Base-by-base conservation (phyloP, 2,329 filamentous ascomycete genomes). In the Dryadomyces quercus-mongolicae region DNA sequence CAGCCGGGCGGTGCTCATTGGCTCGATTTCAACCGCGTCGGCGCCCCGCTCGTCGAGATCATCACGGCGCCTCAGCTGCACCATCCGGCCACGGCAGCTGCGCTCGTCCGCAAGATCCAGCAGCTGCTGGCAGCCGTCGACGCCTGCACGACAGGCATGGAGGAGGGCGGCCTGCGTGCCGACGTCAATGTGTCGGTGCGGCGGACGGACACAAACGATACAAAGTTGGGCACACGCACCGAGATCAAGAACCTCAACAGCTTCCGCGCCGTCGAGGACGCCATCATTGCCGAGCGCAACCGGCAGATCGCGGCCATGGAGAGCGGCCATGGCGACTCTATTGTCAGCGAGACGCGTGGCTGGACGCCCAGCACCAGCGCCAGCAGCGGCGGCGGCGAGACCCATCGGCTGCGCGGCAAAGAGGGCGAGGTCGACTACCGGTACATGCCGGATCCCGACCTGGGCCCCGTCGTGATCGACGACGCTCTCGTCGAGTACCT, bases 231-330 rank as follows among this genome's bases (percentile, higher is more conserved):
- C 2, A 89, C 90, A 60, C 79, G 92, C 53, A 96, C 91, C 0
- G 93, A 98, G 70, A 97, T 98, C 71, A 98, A 98, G 71, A 98
- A 98, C 64, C 65, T 98, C 60, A 92, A 87, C 67, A 95, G 88
- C 53, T 90, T 96, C 73, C 95, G 94, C 66, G 89, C 91, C 0
- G 86, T 98, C 1, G 91, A 97, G 67, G 91, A 96, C 62, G 92
- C 93, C 44, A 90, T 98, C 58, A 84, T 92, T 53, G 88, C 91
- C 0, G 93, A 98, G 69, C 80, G 91, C 38, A 85, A 94, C 64
- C 80, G 93, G 1, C 93, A 98, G 68, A 96, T 97, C 58, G 71
- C 70, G 0, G 76, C 95, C 2, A 73, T 97, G 0, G 84, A 93
- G 64, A 73, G 74, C 5, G 92, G 92, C 1, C 87, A 87, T 1